Evolutionary conservation across 805 yeast species (phyloP).

Genomic region (Kuraishia molischiana): DNA sequence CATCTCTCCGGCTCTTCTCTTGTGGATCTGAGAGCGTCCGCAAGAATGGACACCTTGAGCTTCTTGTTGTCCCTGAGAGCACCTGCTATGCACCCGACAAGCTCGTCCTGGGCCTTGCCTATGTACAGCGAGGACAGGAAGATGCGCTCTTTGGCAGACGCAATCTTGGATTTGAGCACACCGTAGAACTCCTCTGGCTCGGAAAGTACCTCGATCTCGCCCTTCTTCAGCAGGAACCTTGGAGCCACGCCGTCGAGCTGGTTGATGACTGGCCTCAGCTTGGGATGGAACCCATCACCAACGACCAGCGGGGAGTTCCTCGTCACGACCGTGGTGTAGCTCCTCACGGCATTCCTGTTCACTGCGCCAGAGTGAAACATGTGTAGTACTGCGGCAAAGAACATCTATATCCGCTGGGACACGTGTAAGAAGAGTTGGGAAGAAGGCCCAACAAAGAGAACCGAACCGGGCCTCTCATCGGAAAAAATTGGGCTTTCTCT

Average conservation of each 20-base stretch:
- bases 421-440: too few relatives aligned
- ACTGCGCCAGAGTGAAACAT: not conserved
- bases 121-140: conserved; percentile 81
- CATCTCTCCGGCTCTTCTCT: conserved; percentile 79
- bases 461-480: too few relatives aligned
- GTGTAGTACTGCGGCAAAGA: not conserved
- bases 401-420: too few relatives aligned
- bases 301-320: not conserved
- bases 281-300: conserved; percentile 15
- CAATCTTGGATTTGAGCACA: conserved; percentile 52
- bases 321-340: not conserved
- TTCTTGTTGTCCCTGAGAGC: conserved; percentile 53
- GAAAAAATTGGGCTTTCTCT: too few relatives aligned
- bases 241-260: conserved; percentile 61
- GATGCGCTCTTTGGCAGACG: conserved; percentile 50
- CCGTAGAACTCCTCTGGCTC: conserved; percentile 69
- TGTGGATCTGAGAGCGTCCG: conserved; percentile 89
- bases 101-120: conserved; percentile 74
- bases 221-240: conserved; percentile 46
- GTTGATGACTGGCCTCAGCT: conserved; percentile 17
- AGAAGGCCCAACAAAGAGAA: too few relatives aligned
- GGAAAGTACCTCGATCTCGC: conserved; percentile 50
- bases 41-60: conserved; percentile 59
- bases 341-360: not conserved
- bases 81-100: conserved; percentile 48